Percentiles rank a stretch among this genome's conserved stretches.
phyloP scores from a whole-genome alignment of 78 protist species.

The Pelomyxa schiedti region DNA sequence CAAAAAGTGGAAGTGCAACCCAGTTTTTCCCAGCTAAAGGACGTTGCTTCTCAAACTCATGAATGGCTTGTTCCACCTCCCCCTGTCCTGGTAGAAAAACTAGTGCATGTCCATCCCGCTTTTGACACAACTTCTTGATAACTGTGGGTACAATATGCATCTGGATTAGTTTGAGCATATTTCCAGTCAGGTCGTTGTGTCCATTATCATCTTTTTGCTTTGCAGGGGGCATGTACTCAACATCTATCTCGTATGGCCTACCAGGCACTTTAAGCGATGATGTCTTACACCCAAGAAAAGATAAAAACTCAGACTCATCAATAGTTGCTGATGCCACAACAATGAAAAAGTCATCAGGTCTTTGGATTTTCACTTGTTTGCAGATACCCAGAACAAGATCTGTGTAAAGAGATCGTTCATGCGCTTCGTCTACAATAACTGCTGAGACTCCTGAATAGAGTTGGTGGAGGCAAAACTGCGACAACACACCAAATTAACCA shows the following conservation, averaged over 20 bases:
- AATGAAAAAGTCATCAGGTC: conserved; percentile 9
- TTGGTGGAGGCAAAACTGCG: too few species aligned
- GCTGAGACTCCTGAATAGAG: background rate
- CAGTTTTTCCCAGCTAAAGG: too few species aligned
- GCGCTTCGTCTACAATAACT: conserved; percentile 66
- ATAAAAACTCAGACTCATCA: conserved; percentile 11
- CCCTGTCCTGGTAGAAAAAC: conserved; percentile 70
- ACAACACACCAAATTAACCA: too few species aligned
- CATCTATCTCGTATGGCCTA: background rate
- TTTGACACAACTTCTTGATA: background rate
- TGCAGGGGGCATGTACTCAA: background rate
- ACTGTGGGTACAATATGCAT: background rate
- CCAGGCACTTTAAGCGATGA: background rate
- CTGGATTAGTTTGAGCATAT: background rate
- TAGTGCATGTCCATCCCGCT: conserved; percentile 49
- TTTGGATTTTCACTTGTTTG: background rate
- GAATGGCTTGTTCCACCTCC: conserved; percentile 32
- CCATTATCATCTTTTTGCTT: background rate
- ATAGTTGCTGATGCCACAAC: conserved; percentile 55
- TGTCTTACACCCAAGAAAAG: background rate
- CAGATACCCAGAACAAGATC: conserved; percentile 46
- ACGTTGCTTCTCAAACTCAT: background rate
- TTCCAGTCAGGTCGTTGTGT: too few species aligned
- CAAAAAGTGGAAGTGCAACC: conserved; percentile 21
- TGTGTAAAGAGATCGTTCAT: conserved; percentile 53